phyloP scores from a whole-genome alignment of 306 rosid species.

The Phaseolus lunatus region DNA sequence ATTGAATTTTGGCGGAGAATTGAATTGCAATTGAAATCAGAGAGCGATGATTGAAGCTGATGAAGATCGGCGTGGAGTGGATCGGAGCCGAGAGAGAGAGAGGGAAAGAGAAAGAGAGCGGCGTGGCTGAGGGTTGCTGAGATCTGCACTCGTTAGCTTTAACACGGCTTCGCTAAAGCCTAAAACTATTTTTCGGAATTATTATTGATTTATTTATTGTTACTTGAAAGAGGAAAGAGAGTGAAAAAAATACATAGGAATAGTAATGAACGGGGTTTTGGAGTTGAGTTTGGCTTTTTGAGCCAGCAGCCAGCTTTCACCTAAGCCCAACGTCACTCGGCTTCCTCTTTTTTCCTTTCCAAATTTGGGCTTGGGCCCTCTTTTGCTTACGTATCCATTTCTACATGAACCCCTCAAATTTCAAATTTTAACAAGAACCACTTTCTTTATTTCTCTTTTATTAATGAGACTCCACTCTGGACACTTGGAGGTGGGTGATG shows the following conservation, averaged over 20 bases:
- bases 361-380: neutral
- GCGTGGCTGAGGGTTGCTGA: constrained; percentile 51
- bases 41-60: constrained; percentile 52
- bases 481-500: too few species aligned
- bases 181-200: neutral
- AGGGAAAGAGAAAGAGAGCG: constrained; percentile 45
- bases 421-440: too few species aligned
- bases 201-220: neutral
- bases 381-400: too few species aligned
- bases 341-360: neutral
- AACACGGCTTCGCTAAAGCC: constrained; percentile 48
- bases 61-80: constrained; percentile 60
- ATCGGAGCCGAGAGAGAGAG: constrained; percentile 59
- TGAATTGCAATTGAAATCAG: constrained; percentile 45
- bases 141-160: constrained; percentile 26
- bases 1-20: constrained; percentile 41
- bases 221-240: neutral
- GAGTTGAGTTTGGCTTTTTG: neutral
- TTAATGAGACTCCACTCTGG: too few species aligned
- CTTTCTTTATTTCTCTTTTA: too few species aligned
- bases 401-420: too few species aligned
- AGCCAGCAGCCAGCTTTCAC: constrained; percentile 34
- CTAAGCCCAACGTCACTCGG: constrained; percentile 41
- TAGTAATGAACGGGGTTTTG: neutral
- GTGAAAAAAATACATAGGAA: too few species aligned